phyloP scores from a whole-genome alignment of 768 basidiomycete species.

The Crassisporium funariophilum region DNA sequence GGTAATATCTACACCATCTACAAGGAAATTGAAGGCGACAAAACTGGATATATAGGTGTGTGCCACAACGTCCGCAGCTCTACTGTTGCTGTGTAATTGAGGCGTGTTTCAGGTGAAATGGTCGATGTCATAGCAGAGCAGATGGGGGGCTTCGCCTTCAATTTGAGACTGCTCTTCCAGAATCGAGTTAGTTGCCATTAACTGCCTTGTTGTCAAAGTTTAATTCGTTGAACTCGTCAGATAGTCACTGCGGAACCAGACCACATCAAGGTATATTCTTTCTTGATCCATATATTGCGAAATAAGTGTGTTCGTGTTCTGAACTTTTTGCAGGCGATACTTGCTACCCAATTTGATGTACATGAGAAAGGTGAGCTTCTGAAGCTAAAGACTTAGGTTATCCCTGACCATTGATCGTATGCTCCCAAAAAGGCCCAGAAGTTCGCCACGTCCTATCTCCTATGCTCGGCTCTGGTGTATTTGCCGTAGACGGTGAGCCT shows the following conservation, averaged over 20 bases:
- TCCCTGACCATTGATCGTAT: neutral
- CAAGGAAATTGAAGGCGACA: conserved; percentile 17
- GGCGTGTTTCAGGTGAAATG: conserved; percentile 13
- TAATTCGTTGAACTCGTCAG: conserved; percentile 35
- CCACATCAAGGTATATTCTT: neutral
- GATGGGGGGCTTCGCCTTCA: conserved; percentile 20
- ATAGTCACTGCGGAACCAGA: conserved; percentile 3
- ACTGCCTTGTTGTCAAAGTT: conserved; percentile 33
- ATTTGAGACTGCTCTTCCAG: conserved; percentile 16
- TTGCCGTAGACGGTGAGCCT: conserved; percentile 3
- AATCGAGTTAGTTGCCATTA: conserved; percentile 15
- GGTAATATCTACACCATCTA: conserved; percentile 15
- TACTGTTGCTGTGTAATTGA: conserved; percentile 14
- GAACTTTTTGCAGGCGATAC: neutral
- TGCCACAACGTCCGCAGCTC: neutral
- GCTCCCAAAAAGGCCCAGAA: neutral
- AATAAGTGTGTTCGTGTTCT: too few species aligned
- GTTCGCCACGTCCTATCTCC: neutral
- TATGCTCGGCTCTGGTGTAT: conserved; percentile 1
- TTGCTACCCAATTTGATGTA: neutral
- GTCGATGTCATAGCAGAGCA: conserved; percentile 23
- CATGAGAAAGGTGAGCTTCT: conserved; percentile 3
- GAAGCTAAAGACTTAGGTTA: neutral
- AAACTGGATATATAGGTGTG: conserved; percentile 34
- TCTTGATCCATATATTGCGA: neutral